Conservation (phyloP, 257 asterid species). For the Solanum medicagineum region DNA sequence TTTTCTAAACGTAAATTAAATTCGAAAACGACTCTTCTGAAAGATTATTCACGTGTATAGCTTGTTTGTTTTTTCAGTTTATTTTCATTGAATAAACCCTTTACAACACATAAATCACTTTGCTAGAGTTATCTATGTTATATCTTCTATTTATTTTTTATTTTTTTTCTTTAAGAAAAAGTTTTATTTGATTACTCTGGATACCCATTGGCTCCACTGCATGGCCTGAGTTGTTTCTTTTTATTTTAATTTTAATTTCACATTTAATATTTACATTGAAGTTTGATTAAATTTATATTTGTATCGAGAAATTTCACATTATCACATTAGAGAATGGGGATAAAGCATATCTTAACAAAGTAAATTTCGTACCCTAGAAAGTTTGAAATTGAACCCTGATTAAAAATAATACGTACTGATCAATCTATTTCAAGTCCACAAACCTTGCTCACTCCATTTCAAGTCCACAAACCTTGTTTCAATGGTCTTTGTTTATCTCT, state of each 20-base stretch:
- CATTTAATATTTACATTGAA: no score
- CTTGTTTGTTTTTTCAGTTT: background rate
- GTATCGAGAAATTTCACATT: rapidly evolving
- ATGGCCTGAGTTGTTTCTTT: background rate
- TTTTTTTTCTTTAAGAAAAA: background rate
- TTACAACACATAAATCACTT: background rate
- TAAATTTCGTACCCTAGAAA: background rate
- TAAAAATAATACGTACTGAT: background rate
- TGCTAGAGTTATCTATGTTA: background rate
- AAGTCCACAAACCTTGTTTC: no score
- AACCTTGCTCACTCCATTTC: no score
- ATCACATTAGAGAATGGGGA: rapidly evolving
- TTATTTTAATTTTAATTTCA: background rate
- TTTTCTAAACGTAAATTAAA: background rate
- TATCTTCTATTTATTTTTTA: background rate
- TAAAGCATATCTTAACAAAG: background rate
- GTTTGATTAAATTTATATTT: background rate
- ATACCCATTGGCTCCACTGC: background rate
- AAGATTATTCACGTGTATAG: background rate
- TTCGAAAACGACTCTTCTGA: background rate
- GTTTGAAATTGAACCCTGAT: background rate
- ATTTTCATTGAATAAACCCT: background rate
- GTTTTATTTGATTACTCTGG: background rate
- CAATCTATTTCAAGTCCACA: no score
- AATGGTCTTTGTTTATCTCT: no score